phyloP scores from a whole-genome alignment of 768 basidiomycete species.

The Rhodotorula kratochvilovae region DNA sequence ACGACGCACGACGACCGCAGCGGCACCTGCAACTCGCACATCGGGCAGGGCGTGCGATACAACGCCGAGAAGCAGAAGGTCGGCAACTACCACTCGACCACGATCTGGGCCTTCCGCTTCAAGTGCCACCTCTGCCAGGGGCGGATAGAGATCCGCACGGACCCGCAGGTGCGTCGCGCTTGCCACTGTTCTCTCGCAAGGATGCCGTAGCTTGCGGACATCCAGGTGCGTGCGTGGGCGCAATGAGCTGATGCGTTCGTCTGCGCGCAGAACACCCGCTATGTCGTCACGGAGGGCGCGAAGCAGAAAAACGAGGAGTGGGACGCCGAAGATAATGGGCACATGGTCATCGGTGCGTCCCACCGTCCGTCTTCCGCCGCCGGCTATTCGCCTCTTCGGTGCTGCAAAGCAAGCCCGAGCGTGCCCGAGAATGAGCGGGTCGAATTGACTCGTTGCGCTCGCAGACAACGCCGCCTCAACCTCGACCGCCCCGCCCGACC shows the following conservation, averaged over 20 bases:
- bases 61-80: constrained; percentile 98
- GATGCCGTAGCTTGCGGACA: too few species aligned
- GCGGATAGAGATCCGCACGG: constrained; percentile 98
- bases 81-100: constrained; percentile 88
- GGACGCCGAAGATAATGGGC: constrained; percentile 56
- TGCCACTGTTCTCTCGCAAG: neutral
- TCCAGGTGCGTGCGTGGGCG: too few species aligned
- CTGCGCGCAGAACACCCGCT: constrained; percentile 74
- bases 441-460: too few species aligned
- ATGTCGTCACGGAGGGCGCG: constrained; percentile 89
- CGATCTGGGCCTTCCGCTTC: constrained; percentile 90
- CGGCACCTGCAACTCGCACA: constrained; percentile 88
- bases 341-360: constrained; percentile 26
- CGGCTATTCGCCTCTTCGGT: too few species aligned
- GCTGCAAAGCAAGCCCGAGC: too few species aligned
- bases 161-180: constrained; percentile 68
- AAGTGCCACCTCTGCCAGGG: constrained; percentile 93
- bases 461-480: constrained; percentile 65
- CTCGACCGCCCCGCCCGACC: constrained; percentile 59
- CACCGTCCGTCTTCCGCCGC: constrained; percentile 34
- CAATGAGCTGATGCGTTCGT: too few species aligned
- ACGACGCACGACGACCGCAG: constrained; percentile 51
- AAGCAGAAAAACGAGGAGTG: constrained; percentile 91
- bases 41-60: constrained; percentile 99
- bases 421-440: too few species aligned